Percentiles rank a stretch among this genome's conserved stretches.
Evolutionary conservation across 768 basidiomycete genomes (phyloP).

Genomic region (Amanita exitialis): DNA sequence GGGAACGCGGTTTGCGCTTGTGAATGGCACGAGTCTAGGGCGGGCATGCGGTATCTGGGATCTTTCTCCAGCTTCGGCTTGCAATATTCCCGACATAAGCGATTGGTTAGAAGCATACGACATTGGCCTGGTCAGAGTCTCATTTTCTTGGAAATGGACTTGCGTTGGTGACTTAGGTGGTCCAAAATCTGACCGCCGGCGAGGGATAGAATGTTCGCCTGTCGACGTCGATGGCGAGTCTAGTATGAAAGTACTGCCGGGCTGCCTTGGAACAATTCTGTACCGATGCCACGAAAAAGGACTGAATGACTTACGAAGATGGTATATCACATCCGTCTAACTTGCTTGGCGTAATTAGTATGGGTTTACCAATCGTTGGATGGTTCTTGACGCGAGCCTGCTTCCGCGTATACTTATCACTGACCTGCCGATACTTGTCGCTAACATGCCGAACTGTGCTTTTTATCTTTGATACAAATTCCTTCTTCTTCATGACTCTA

Average conservation of each 20-base stretch:
- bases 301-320: slow-evolving; percentile 16
- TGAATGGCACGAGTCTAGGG: slow-evolving; percentile 65
- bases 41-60: slow-evolving; percentile 23
- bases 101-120: slow-evolving; percentile 22
- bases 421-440: slow-evolving; percentile 51
- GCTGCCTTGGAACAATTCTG: slow-evolving; percentile 19
- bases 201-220: slow-evolving; percentile 54
- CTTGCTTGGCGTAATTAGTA: slow-evolving; percentile 21
- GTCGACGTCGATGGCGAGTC: slow-evolving; percentile 60
- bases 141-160: slow-evolving; percentile 27
- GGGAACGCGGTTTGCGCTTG: slow-evolving; percentile 56
- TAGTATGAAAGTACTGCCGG: slow-evolving; percentile 39
- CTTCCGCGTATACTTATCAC: slow-evolving; percentile 41
- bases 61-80: neutral
- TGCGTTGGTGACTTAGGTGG: slow-evolving; percentile 40
- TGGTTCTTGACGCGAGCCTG: slow-evolving; percentile 24
- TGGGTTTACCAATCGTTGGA: slow-evolving; percentile 53
- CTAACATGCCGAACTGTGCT: slow-evolving; percentile 62
- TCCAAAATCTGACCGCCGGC: slow-evolving; percentile 58
- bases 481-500: slow-evolving; percentile 57
- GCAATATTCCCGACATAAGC: slow-evolving; percentile 16
- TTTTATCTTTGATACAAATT: slow-evolving; percentile 55
- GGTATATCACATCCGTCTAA: slow-evolving; percentile 12
- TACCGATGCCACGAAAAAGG: neutral
- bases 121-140: slow-evolving; percentile 25